A percentile compares a stretch with the other conserved stretches of the same genome.
Conservation (phyloP, 2,329 filamentous ascomycete species). For the Talaromyces sp. region DNA sequence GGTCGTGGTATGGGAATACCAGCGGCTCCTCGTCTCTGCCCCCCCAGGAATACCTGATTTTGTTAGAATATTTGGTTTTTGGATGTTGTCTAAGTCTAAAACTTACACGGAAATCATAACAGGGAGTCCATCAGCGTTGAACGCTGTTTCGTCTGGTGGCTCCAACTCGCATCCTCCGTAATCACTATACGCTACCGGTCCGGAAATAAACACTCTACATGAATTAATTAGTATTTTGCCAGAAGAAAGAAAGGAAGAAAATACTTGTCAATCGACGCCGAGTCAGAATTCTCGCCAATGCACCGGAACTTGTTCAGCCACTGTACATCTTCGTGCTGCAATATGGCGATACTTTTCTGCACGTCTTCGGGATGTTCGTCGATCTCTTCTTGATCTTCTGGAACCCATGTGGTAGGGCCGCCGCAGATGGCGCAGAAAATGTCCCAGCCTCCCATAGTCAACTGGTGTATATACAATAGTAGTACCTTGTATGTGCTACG, state of each 20-base stretch:
- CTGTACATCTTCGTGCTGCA: neutral
- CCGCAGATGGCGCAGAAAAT: neutral
- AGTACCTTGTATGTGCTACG: neutral
- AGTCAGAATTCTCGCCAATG: neutral
- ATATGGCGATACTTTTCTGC: neutral
- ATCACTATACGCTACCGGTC: neutral
- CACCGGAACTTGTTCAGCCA: neutral
- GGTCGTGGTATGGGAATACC: neutral
- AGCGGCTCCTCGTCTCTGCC: neutral
- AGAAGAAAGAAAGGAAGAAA: neutral
- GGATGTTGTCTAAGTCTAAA: no score
- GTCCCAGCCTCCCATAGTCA: neutral
- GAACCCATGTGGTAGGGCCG: neutral
- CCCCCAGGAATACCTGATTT: neutral
- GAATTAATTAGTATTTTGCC: neutral
- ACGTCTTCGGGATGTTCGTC: neutral
- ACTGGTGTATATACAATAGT: neutral
- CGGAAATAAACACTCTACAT: neutral
- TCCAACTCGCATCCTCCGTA: neutral
- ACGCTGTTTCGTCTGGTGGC: neutral
- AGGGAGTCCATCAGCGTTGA: neutral
- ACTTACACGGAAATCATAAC: neutral
- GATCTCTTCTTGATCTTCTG: neutral
- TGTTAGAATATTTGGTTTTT: neutral
- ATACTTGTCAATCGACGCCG: neutral